Evolutionary conservation across 2,329 filamentous ascomycete species (phyloP).

Genomic region (Monosporascus ibericus): DNA sequence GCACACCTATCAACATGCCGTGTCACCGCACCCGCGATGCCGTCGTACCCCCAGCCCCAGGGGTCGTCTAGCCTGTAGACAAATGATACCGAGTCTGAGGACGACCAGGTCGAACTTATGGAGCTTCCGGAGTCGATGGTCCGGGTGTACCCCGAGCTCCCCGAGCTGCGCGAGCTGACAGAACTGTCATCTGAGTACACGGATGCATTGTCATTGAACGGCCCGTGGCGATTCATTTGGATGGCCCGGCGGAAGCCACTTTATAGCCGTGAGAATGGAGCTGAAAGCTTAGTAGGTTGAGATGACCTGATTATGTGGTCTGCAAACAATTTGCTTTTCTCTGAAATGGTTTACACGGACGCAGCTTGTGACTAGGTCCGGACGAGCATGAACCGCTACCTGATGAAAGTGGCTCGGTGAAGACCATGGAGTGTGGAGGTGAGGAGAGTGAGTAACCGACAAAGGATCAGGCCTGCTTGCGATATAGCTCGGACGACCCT

Average conservation of each 20-base stretch:
- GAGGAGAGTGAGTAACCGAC: too few relatives aligned
- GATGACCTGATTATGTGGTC: not conserved
- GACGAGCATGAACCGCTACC: too few relatives aligned
- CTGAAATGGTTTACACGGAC: not conserved
- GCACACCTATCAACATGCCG: slow-evolving; percentile 18
- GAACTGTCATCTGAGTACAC: slow-evolving; percentile 5
- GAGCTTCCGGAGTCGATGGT: slow-evolving; percentile 9
- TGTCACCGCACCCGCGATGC: slow-evolving; percentile 22
- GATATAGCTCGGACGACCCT: too few relatives aligned
- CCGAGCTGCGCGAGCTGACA: slow-evolving; percentile 14
- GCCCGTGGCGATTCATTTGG: not conserved
- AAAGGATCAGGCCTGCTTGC: too few relatives aligned
- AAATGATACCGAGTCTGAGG: slow-evolving; percentile 19
- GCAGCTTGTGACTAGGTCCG: not conserved
- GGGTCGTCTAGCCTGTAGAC: slow-evolving; percentile 22
- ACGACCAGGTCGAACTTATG: slow-evolving; percentile 20
- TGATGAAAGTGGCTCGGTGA: too few relatives aligned
- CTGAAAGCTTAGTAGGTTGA: too few relatives aligned
- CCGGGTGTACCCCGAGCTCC: slow-evolving; percentile 2
- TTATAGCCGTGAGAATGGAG: not conserved
- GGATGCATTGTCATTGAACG: not conserved
- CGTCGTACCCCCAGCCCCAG: slow-evolving; percentile 15
- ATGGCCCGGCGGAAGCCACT: not conserved
- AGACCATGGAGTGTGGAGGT: too few relatives aligned
- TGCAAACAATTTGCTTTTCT: not conserved